Conservation (phyloP, 2,329 filamentous ascomycete genomes). For the Pseudocercospora pini-densiflorae region DNA sequence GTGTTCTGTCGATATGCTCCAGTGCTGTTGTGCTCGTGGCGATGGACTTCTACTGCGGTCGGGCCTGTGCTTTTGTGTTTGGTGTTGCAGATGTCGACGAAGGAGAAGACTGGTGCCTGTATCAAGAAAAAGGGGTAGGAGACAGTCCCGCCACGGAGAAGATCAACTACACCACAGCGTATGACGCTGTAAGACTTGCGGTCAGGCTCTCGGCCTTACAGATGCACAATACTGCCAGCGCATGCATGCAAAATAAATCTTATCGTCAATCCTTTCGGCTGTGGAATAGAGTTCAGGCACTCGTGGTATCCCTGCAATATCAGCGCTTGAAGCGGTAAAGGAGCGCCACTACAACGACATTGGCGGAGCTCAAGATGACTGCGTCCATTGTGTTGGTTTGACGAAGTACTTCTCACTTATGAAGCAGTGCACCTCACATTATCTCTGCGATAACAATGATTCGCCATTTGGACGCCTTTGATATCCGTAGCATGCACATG, state of each 20-base stretch:
- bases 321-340: slow-evolving; percentile 5
- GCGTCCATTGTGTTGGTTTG: not conserved
- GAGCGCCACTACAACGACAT: not conserved
- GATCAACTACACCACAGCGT: not conserved
- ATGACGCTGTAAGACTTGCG: slow-evolving; percentile 4
- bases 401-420: not conserved
- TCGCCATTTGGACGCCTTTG: no score
- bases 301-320: slow-evolving; percentile 1
- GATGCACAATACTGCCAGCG: not conserved
- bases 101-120: not conserved
- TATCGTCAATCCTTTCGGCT: not conserved
- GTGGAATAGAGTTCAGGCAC: slow-evolving; percentile 4
- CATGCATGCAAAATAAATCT: slow-evolving; percentile 6
- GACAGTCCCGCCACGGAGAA: not conserved
- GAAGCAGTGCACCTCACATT: not conserved
- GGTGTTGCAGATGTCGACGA: not conserved
- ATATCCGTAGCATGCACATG: not conserved
- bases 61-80: not conserved
- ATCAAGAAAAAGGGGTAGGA: not conserved
- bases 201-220: not conserved
- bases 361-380: not conserved
- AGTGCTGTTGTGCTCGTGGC: not conserved
- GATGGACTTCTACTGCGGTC: no score
- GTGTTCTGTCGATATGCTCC: not conserved
- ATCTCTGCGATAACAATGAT: not conserved